phyloP scores from a whole-genome alignment of 2,329 filamentous ascomycete genomes.

The Phoma sp. region DNA sequence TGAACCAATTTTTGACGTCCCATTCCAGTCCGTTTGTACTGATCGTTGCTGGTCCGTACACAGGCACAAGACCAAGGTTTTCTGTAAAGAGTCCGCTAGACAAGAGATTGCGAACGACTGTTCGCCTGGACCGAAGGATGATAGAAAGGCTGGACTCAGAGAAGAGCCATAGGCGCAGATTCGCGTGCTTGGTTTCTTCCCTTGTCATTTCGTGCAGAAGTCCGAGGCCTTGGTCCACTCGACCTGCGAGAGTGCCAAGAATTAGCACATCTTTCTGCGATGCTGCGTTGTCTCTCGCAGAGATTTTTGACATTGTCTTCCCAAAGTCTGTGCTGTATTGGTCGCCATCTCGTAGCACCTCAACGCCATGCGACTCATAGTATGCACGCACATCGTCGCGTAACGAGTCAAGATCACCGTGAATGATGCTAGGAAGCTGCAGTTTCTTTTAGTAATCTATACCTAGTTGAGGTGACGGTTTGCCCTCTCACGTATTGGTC shows the following conservation, averaged over 20 bases:
- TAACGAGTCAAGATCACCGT: conserved; percentile 92
- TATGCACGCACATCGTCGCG: conserved; percentile 67
- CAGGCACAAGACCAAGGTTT: conserved; percentile 84
- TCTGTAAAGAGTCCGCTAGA: conserved; percentile 67
- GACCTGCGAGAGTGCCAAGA: conserved; percentile 84
- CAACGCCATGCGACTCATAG: conserved; percentile 68
- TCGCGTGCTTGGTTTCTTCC: conserved; percentile 55
- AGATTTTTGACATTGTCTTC: conserved; percentile 73
- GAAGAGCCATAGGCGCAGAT: conserved; percentile 73
- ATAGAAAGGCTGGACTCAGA: conserved; percentile 84
- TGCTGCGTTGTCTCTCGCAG: conserved; percentile 47
- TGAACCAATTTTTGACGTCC: conserved; percentile 86
- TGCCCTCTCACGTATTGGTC: conserved; percentile 39
- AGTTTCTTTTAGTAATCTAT: conserved; percentile 20
- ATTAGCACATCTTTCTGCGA: conserved; percentile 71
- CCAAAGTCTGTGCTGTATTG: conserved; percentile 91
- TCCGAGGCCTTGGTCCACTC: conserved; percentile 91
- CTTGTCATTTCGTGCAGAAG: conserved; percentile 83
- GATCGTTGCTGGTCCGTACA: conserved; percentile 80
- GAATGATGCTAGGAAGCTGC: conserved; percentile 66
- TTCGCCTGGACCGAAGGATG: conserved; percentile 73
- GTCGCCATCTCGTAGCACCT: conserved; percentile 75
- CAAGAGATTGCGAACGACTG: conserved; percentile 70
- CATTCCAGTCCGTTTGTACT: conserved; percentile 84
- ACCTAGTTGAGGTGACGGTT: background rate